Base-by-base conservation (phyloP, 768 basidiomycete species). In the Rickenella mellea region DNA sequence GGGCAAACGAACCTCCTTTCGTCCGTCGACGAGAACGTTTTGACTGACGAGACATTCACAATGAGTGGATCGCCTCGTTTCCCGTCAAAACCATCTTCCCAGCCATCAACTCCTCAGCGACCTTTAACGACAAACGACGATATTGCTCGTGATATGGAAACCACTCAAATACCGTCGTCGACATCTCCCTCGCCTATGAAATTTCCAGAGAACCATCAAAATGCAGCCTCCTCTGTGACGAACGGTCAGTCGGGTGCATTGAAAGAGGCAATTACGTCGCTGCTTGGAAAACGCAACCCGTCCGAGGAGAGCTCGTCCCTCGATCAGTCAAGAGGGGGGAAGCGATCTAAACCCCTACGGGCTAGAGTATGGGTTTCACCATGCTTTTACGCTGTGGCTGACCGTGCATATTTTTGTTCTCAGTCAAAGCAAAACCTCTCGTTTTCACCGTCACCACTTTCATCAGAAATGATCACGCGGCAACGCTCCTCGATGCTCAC, bases 221-320 rank as follows among this genome's bases (percentile, higher is more conserved):
- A 15, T 10, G 19, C 33, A 17, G 19, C 33, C 30, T 21, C 31
- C 33, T 26, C 30, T 25, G 3, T 33, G 43, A 10, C 39, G 36
- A 61, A 64, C 37, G 66, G 70, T 38, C 67, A 67, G 20, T 64
- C 77, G n/a, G 72, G 66, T 50, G 80, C 73, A 14, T 62, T 86
- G 17, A 74, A 83, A 47, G 79, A 84, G 48, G 81, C 75, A 46
- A 74, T 87, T 38, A 74, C 76, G 5, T 72, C 74, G 17, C 57
- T 86, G 42, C 63, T 88, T 12, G 84, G 83, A 7, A 88, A 89
- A 56, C 69, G 83, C 7, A 66, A 68, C 8, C 60, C 69, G 0
- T 61, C 64, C 3, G 69, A 68, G 9, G 66, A 67, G 54, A 51
- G 21, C 26, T 27, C 15, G 20, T 24, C 24, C 41, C 6, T 41